phyloP scores from a whole-genome alignment of 2,329 filamentous ascomycete species.

The Blumeria graminis region DNA sequence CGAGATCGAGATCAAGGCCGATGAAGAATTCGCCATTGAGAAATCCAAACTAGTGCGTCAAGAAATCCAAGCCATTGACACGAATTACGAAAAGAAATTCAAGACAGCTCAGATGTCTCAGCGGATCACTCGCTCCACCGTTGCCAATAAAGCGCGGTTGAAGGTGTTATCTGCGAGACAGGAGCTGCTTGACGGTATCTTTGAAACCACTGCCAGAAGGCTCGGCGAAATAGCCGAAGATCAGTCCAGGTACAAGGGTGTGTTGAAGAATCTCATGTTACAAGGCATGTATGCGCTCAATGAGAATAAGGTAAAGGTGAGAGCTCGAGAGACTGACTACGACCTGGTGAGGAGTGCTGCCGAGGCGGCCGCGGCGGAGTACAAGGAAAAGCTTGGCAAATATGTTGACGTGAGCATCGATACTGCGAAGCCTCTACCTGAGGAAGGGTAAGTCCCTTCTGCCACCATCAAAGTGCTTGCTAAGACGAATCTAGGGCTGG shows the following conservation, averaged over 20 bases:
- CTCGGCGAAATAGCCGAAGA: conserved; percentile 43
- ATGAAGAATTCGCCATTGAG: conserved; percentile 97
- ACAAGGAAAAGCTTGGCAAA: conserved; percentile 52
- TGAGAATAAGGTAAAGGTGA: conserved; percentile 52
- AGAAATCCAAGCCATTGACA: conserved; percentile 82
- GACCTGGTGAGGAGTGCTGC: conserved; percentile 55
- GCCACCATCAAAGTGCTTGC: not conserved
- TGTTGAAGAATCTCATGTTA: conserved; percentile 60
- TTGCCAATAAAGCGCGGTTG: conserved; percentile 87
- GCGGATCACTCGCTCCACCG: conserved; percentile 91
- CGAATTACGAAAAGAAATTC: conserved; percentile 93
- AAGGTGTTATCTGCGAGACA: conserved; percentile 70
- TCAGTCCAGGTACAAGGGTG: conserved; percentile 46
- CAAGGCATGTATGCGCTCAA: conserved; percentile 76
- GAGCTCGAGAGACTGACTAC: conserved; percentile 58
- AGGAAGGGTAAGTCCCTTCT: conserved; percentile 46
- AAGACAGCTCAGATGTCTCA: conserved; percentile 96
- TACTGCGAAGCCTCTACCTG: conserved; percentile 54
- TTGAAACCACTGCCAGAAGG: conserved; percentile 54
- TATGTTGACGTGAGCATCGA: conserved; percentile 49
- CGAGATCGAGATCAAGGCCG: conserved; percentile 94
- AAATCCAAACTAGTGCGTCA: conserved; percentile 96
- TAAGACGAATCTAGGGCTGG: conserved; percentile 36
- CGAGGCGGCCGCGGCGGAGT: conserved; percentile 53
- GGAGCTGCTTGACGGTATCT: conserved; percentile 74